A percentile compares a stretch with the other conserved stretches of the same genome.
Conservation (phyloP, 345 rosid species). For the Toxicodendron radicans region DNA sequence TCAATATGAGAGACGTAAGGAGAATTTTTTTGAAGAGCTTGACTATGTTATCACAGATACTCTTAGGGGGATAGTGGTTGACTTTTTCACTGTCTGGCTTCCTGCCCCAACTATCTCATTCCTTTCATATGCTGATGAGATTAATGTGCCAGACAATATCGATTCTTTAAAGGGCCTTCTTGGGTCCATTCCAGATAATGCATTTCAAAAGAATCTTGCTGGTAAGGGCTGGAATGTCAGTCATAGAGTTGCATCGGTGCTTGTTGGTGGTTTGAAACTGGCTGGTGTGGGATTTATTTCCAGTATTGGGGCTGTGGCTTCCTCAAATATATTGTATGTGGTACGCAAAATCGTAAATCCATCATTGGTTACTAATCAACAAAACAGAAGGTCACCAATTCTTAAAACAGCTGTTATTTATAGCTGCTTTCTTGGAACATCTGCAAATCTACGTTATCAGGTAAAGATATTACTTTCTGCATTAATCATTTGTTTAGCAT, state of each 20-base stretch:
- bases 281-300: conserved; percentile 84
- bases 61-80: conserved; percentile 72
- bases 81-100: conserved; percentile 92
- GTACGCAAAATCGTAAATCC: conserved; percentile 62
- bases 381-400: conserved; percentile 73
- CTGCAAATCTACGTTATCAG: conserved; percentile 95
- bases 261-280: conserved; percentile 83
- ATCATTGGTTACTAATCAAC: conserved; percentile 39
- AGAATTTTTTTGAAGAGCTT: conserved; percentile 83
- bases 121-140: conserved; percentile 63
- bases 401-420: conserved; percentile 79
- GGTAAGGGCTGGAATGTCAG: conserved; percentile 78
- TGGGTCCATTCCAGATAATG: conserved; percentile 91
- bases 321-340: conserved; percentile 64
- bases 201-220: conserved; percentile 83
- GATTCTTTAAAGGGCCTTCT: conserved; percentile 69
- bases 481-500: not conserved
- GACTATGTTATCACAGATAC: conserved; percentile 94
- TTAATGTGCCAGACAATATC: conserved; percentile 46
- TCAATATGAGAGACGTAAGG: conserved; percentile 87
- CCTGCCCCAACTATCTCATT: conserved; percentile 93
- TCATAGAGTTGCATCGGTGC: conserved; percentile 80
- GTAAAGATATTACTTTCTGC: conserved; percentile 32
- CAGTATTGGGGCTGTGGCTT: conserved; percentile 79
- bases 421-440: conserved; percentile 76